Evolutionary conservation across 495 filamentous ascomycete species (phyloP).

Genomic region (Penicillium cinerascens): DNA sequence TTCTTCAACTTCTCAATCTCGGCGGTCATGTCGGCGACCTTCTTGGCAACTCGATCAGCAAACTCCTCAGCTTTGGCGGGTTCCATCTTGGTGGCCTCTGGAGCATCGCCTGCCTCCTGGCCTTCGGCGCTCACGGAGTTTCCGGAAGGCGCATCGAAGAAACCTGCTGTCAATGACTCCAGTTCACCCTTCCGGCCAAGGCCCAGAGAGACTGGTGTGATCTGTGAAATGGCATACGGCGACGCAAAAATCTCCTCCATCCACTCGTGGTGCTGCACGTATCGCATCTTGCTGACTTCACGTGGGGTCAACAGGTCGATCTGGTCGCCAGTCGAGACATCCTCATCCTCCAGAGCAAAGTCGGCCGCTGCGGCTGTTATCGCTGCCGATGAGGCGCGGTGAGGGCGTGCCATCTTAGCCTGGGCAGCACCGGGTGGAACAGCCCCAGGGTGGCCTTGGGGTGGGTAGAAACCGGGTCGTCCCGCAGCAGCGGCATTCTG

Average conservation of each 20-base stretch:
- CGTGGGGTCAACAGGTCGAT: slow-evolving; percentile 84
- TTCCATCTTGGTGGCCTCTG: slow-evolving; percentile 59
- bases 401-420: slow-evolving; percentile 35
- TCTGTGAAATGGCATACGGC: slow-evolving; percentile 75
- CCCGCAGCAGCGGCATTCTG: slow-evolving; percentile 23
- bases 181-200: slow-evolving; percentile 85
- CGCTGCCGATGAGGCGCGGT: slow-evolving; percentile 36
- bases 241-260: slow-evolving; percentile 96
- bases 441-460: slow-evolving; percentile 28
- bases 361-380: slow-evolving; percentile 44
- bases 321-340: slow-evolving; percentile 76
- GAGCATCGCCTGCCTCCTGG: slow-evolving; percentile 40
- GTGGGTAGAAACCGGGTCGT: slow-evolving; percentile 40
- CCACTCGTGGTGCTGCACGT: slow-evolving; percentile 95
- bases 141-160: slow-evolving; percentile 58
- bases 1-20: slow-evolving; percentile 81
- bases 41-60: slow-evolving; percentile 63
- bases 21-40: slow-evolving; percentile 60
- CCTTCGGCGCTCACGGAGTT: slow-evolving; percentile 25
- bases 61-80: slow-evolving; percentile 71
- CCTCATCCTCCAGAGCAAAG: slow-evolving; percentile 76
- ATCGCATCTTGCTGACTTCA: slow-evolving; percentile 79
- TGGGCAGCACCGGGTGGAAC: slow-evolving; percentile 26
- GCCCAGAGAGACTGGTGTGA: slow-evolving; percentile 82
- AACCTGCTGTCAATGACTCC: slow-evolving; percentile 72